Evolutionary conservation across 148 eudicot species (phyloP).

Genomic region (Amaranthus cruentus): DNA sequence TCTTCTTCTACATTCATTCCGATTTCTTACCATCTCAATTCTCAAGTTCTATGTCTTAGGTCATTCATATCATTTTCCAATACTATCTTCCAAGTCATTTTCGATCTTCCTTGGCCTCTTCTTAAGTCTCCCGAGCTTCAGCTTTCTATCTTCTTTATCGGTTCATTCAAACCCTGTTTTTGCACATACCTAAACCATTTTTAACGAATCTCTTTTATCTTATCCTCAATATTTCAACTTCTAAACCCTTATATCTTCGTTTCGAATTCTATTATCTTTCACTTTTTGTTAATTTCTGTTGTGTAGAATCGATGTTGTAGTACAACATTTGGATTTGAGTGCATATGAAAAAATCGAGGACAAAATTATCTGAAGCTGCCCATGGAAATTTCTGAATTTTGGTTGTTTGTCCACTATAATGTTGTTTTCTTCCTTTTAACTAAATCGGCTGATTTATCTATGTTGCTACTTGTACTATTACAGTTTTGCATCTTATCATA

Average conservation of each 20-base stretch:
- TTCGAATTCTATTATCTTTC: not conserved
- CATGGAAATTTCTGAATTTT: not conserved
- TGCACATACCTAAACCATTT: no score
- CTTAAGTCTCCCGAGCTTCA: no score
- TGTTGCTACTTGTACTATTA: not conserved
- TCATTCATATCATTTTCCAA: no score
- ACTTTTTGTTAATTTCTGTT: not conserved
- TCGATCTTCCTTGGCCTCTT: no score
- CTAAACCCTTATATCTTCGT: not conserved
- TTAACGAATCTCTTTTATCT: no score
- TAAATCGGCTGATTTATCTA: not conserved
- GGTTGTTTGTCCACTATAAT: slow-evolving; percentile 1
- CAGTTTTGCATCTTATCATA: not conserved
- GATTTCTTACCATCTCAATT: no score
- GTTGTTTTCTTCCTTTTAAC: not conserved
- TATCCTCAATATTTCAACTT: not conserved
- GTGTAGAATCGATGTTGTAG: not conserved
- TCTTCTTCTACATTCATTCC: no score
- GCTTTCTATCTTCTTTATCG: no score
- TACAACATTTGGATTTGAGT: not conserved
- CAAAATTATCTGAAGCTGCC: not conserved
- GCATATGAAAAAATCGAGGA: not conserved
- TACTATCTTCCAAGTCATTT: no score
- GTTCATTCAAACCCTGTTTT: no score
- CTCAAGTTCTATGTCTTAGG: no score